Percentiles rank a stretch among this genome's conserved stretches.
phyloP scores from a whole-genome alignment of 495 filamentous ascomycete species.

The Lasiosphaeria ovina region DNA sequence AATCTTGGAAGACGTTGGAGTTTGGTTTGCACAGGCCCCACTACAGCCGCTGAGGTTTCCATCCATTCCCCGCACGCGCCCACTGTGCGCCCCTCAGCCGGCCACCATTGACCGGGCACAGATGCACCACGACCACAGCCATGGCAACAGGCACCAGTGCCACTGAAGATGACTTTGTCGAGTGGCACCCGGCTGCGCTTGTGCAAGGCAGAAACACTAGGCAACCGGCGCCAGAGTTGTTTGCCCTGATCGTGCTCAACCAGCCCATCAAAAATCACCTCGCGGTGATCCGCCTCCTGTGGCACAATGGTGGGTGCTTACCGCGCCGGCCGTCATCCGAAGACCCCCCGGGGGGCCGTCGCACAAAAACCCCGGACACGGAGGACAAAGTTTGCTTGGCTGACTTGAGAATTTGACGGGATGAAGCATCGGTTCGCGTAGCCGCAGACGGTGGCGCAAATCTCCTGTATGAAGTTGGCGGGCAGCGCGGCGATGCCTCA shows the following conservation, averaged over 20 bases:
- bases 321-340: neutral
- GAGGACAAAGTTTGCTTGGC: conserved; percentile 1
- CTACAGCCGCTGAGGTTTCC: too few relatives aligned
- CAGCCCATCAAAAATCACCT: conserved; percentile 62
- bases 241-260: conserved; percentile 68
- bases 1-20: too few relatives aligned
- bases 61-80: neutral
- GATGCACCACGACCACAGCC: neutral
- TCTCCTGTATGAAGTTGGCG: conserved; percentile 60
- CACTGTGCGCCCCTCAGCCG: neutral
- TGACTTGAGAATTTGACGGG: conserved; percentile 12
- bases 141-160: neutral
- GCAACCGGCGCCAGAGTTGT: conserved; percentile 37
- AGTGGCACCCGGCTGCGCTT: conserved; percentile 55
- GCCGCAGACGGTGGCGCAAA: conserved; percentile 95
- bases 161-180: conserved; percentile 20
- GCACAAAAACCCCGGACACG: neutral
- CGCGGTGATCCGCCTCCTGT: conserved; percentile 48
- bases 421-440: conserved; percentile 55
- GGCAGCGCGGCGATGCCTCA: conserved; percentile 12
- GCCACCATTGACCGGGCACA: neutral
- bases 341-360: neutral
- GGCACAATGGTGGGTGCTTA: conserved; percentile 53
- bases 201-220: conserved; percentile 1
- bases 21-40: too few relatives aligned